These are phyloP conservation scores for Fusarium sp. DNA, from an alignment of 2,329 filamentous ascomycete species.

Conservation along the genomic window DNA sequence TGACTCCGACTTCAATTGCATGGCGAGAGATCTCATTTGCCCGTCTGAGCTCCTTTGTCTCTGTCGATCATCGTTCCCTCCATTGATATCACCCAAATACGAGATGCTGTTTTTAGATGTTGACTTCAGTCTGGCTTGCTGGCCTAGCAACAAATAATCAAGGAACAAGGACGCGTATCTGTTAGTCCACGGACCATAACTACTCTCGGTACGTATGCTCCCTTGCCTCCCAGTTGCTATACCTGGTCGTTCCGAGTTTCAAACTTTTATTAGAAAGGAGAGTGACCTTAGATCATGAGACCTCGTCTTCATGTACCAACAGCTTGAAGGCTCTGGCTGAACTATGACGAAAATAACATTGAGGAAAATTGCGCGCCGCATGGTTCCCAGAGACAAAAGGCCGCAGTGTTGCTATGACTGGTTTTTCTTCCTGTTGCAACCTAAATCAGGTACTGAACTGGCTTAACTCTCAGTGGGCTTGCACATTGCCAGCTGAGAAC, in stretches of 20 bases:
- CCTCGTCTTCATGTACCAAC: constrained; percentile 4
- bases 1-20: not conserved
- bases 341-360: not conserved
- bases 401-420: not conserved
- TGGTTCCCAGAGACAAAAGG: not conserved
- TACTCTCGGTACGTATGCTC: constrained; percentile 1
- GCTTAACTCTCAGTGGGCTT: constrained; percentile 5
- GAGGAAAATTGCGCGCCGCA: not conserved
- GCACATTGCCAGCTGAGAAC: constrained; percentile 23
- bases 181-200: not conserved
- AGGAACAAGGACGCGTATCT: not conserved
- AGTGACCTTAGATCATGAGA: constrained; percentile 8
- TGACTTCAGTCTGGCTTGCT: not conserved
- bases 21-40: not conserved
- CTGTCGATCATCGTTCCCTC: constrained; percentile 3
- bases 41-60: not conserved
- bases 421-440: not conserved
- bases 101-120: constrained; percentile 23
- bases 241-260: constrained; percentile 27
- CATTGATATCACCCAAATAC: constrained; percentile 4
- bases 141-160: not conserved
- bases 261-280: constrained; percentile 4
- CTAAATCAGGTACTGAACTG: not conserved
- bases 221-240: constrained; percentile 14
- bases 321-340: not conserved